Percentiles rank a stretch among this genome's conserved stretches.
Evolutionary conservation across 1,284 basidiomycete genomes (phyloP).

Genomic region (Trametes sp.): DNA sequence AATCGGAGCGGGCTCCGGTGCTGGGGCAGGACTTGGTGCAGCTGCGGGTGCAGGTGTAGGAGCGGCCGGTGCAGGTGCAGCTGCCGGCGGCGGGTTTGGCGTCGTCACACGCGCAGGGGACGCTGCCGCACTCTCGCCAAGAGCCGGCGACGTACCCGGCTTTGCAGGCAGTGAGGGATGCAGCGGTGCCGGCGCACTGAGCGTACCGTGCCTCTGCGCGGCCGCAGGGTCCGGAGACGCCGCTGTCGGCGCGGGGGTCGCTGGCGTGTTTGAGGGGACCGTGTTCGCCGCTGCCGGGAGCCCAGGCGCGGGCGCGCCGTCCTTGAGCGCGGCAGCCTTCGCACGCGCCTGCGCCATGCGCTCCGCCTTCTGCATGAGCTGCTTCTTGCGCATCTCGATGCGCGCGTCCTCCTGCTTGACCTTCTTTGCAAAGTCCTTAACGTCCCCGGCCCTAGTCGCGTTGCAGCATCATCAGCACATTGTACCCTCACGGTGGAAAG

Average conservation of each 20-base stretch:
- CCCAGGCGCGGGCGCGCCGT: constrained; percentile 35
- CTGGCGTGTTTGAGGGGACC: constrained; percentile 25
- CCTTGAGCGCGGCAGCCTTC: constrained; percentile 43
- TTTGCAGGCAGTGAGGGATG: constrained; percentile 73
- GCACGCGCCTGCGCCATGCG: constrained; percentile 53
- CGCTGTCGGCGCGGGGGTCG: constrained; percentile 17
- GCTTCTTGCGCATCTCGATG: constrained; percentile 67
- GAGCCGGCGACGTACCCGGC: constrained; percentile 46
- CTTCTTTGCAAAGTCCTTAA: constrained; percentile 76
- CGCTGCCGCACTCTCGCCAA: constrained; percentile 26
- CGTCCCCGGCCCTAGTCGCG: constrained; percentile 62
- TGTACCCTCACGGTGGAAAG: background rate
- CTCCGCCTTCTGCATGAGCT: constrained; percentile 56
- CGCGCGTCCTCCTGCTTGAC: constrained; percentile 69
- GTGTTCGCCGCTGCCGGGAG: constrained; percentile 34
- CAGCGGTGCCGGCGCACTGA: constrained; percentile 47
- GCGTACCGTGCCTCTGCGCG: constrained; percentile 9
- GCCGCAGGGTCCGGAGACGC: constrained; percentile 14
- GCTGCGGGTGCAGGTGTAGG: constrained; percentile 15
- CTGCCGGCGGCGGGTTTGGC: constrained; percentile 34
- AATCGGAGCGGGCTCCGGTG: constrained; percentile 15
- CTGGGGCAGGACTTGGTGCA: constrained; percentile 26
- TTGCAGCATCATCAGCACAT: background rate
- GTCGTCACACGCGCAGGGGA: constrained; percentile 40
- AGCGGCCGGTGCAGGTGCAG: constrained; percentile 26